Base-by-base conservation (phyloP, 129 eudicot genomes). In the Mikania micrantha region DNA sequence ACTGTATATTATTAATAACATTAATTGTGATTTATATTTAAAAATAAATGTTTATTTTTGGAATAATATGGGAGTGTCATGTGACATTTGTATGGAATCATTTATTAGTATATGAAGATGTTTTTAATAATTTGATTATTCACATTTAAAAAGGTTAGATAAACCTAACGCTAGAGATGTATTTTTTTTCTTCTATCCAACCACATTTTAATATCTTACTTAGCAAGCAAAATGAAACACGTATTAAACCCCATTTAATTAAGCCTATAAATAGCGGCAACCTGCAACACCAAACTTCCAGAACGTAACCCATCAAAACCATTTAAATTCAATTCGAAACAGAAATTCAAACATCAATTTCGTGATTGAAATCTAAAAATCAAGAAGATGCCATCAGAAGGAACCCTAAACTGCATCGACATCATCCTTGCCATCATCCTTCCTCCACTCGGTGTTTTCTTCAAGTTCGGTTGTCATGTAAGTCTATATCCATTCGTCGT, bases 401-500 rank as follows among this genome's bases (percentile, higher is more conserved):
- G 78, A 27, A 79, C 93, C 24, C 77, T 78, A 22, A 90, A 61
- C 66, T 87, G 60, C 52, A 56, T 90, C 44, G 97, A 90, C 45
- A 90, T 90, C 56, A 27, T 90, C 4, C 70, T 90, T 19, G 95
- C 97, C 36, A 90, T 90, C 73, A 42, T 90, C 76, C 75, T 90
- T 79, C 97, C 97, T 52, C 97, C 97, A 2, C 95, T 90, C 45
- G 97, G 97, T 10, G 97, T 90, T 19, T 87, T 90, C 89, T 70
- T 90, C 76, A 90, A 78, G 77, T 90, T 74, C 12, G 91, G 91
- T 10, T 90, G 97, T 77, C 24, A 69, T 74, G 97, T 84, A 72
- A 74, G 95, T 78, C 27, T 5, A 22, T 40, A n/a, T 20, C 16
- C 8, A 0, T 68, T 41, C 3, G 1, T 9, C 44, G n/a, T n/a